Percentiles rank a stretch among this genome's conserved stretches.
Evolutionary conservation across 2,329 filamentous ascomycete genomes (phyloP).

Genomic region (Keithomyces neogunnii): DNA sequence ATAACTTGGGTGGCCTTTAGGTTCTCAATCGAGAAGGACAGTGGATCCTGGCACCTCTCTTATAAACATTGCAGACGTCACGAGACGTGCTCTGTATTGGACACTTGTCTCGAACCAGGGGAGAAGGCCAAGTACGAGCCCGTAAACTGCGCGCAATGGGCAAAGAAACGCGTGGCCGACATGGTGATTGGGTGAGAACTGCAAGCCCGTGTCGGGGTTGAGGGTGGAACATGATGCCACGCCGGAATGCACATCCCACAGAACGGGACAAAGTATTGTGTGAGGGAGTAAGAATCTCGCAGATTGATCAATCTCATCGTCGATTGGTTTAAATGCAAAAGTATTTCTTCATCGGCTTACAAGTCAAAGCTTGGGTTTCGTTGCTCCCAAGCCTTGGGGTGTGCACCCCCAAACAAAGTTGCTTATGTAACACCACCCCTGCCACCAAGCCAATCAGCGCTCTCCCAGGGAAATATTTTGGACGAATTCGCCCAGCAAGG

Average conservation of each 20-base stretch:
- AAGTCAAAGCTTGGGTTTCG: no score
- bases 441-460: neutral
- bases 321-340: no score
- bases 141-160: slow-evolving; percentile 30
- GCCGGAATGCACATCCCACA: no score
- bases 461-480: slow-evolving; percentile 7
- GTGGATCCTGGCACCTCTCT: slow-evolving; percentile 38
- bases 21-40: slow-evolving; percentile 29
- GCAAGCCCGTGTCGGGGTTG: neutral
- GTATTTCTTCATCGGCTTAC: no score
- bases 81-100: slow-evolving; percentile 30
- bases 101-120: slow-evolving; percentile 25
- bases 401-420: neutral
- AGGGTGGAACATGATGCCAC: no score
- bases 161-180: slow-evolving; percentile 21
- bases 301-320: no score
- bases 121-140: slow-evolving; percentile 28
- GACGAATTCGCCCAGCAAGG: neutral
- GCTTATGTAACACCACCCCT: slow-evolving; percentile 6
- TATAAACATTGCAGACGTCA: slow-evolving; percentile 31
- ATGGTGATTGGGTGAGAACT: slow-evolving; percentile 17
- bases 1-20: slow-evolving; percentile 32
- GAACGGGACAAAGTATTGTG: no score
- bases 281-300: no score
- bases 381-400: no score